Percentiles rank a stretch among this genome's conserved stretches.
Evolutionary conservation across 176 grass and related monocot genomes (phyloP).

Genomic region (Hsuehochloa calcarea): DNA sequence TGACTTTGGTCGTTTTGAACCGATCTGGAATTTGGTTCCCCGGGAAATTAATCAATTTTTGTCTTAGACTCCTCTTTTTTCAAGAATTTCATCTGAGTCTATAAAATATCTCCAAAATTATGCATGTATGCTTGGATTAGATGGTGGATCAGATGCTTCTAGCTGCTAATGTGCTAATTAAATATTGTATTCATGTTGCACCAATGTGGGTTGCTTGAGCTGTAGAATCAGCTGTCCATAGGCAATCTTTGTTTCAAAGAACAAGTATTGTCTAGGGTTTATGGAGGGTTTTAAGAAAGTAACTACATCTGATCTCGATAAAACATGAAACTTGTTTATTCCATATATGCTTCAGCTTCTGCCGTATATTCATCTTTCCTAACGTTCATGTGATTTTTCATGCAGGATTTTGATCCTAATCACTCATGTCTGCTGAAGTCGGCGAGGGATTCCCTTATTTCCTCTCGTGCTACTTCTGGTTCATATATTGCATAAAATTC

Average conservation of each 20-base stretch:
- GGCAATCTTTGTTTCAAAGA: background rate
- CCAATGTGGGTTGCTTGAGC: background rate
- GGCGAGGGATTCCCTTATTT: constrained; percentile 54
- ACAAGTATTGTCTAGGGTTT: background rate
- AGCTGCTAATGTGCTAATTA: background rate
- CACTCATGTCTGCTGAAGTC: constrained; percentile 62
- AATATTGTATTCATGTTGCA: background rate
- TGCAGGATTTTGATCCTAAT: constrained; percentile 45
- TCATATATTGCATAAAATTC: constrained; percentile 68
- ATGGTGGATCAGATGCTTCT: background rate
- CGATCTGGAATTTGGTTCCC: background rate
- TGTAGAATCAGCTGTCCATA: background rate
- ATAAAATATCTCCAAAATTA: background rate
- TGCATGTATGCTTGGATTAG: background rate
- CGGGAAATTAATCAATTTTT: background rate
- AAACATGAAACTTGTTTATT: background rate
- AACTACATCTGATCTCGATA: background rate
- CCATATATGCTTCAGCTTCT: background rate
- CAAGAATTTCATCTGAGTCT: background rate
- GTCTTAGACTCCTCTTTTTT: background rate
- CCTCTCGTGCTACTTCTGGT: constrained; percentile 71
- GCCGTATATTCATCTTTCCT: background rate
- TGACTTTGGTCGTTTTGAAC: background rate
- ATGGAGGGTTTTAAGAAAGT: background rate
- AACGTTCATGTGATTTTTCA: background rate